phyloP scores from a whole-genome alignment of 108 stramenopile species.

The Skeletonema marinoi region DNA sequence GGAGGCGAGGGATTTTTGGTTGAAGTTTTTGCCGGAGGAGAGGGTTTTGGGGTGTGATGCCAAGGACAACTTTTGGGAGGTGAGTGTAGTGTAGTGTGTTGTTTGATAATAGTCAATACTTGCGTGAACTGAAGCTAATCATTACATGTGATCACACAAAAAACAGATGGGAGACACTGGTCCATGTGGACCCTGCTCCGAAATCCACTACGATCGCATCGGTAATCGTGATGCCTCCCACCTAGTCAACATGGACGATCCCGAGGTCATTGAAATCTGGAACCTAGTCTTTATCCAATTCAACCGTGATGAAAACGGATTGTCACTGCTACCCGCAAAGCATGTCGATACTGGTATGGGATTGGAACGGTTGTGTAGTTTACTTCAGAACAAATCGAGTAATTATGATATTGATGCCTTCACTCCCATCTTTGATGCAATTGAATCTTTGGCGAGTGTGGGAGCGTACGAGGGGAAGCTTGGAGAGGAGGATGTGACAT shows the following conservation, averaged over 20 bases:
- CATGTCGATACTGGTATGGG: constrained; percentile 99
- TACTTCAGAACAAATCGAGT: constrained; percentile 88
- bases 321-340: constrained; percentile 81
- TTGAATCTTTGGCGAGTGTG: constrained; percentile 61
- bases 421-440: constrained; percentile 72
- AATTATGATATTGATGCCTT: constrained; percentile 99
- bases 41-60: constrained; percentile 89
- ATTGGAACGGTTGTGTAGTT: constrained; percentile 91
- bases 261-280: constrained; percentile 97
- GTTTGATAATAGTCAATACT: too few relatives aligned
- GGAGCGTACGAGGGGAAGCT: constrained; percentile 86
- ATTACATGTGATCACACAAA: neutral
- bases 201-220: constrained; percentile 97
- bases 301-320: constrained; percentile 81
- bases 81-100: constrained; percentile 15
- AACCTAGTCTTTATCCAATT: constrained; percentile 98
- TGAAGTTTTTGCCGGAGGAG: constrained; percentile 69
- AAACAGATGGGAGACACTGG: constrained; percentile 94
- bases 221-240: constrained; percentile 87
- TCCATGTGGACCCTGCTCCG: constrained; percentile 97
- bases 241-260: constrained; percentile 96
- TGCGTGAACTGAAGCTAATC: too few relatives aligned
- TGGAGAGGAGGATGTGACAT: constrained; percentile 80
- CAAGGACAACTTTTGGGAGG: constrained; percentile 99
- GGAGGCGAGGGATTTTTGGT: constrained; percentile 88